These are phyloP conservation scores for Diaporthe sp. DNA, from an alignment of 2,329 filamentous ascomycete genomes.

Conservation along the genomic window DNA sequence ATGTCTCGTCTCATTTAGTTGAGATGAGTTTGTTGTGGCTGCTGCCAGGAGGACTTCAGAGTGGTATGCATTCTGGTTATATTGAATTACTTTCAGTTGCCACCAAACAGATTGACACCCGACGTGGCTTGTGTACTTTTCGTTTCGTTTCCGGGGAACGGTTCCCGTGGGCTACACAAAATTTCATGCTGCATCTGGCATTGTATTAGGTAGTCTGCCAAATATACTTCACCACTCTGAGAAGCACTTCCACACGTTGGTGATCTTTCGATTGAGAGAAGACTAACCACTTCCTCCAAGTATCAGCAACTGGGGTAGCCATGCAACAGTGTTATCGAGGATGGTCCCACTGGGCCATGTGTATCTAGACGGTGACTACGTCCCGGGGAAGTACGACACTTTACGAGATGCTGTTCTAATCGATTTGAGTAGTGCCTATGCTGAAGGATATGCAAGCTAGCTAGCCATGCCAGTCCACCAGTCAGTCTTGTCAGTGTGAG, in stretches of 20 bases:
- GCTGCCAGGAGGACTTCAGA: background rate
- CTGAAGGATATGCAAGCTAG: background rate
- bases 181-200: slow-evolving; percentile 8
- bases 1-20: background rate
- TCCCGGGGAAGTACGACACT: no score
- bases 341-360: background rate
- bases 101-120: slow-evolving; percentile 37
- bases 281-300: background rate
- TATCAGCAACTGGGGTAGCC: no score
- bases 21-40: background rate
- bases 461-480: background rate
- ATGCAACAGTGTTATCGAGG: no score
- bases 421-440: background rate
- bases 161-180: background rate
- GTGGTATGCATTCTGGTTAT: slow-evolving; percentile 4
- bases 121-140: slow-evolving; percentile 26
- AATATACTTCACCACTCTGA: slow-evolving; percentile 6
- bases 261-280: background rate
- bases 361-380: background rate
- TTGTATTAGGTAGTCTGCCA: background rate
- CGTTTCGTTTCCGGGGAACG: background rate
- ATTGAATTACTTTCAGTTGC: slow-evolving; percentile 3
- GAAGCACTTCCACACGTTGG: background rate
- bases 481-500: background rate
- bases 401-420: background rate